Base-by-base conservation (phyloP, 116 monocot species). In the Phalaenopsis hybrid region DNA sequence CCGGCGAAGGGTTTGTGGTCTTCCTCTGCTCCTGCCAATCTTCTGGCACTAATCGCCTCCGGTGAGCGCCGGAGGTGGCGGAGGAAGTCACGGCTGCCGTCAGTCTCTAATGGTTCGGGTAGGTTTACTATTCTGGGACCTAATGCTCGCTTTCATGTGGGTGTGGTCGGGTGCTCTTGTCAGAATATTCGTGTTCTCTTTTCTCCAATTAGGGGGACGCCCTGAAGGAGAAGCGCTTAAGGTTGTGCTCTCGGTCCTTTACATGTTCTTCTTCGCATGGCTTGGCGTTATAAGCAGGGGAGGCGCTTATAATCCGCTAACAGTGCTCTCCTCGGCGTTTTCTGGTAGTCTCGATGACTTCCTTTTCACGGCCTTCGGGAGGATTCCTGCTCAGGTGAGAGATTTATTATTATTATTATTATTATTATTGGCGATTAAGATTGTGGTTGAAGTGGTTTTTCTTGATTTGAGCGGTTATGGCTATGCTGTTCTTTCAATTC, bases 201-300 rank as follows among this genome's bases (percentile, higher is more conserved):
- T 44, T 41, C 81, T 93, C 18, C 87, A 68, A 50, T 69, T 84
- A 8, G 83, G 80, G 31, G 83, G 57, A 41, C 78, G 83, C 6
- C 78, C 81, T 49, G 84, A 84, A 34, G 90, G 59, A 20, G 92
- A 92, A 50, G 61, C 78, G 52, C 82, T 90, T 61, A 90, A 86
- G 82, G 49, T 81, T 49, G 80, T 84, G 9, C 80, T 91, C 81
- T 80, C 87, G 21, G 79, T 97, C 28, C 18, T 77, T 28, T 88
- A 85, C 81, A 93, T 97, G 93, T 97, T 91, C 88, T 69, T 97
- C 78, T 97, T 97, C 76, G 94, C 37, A 37, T 89, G 91, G 92
- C 84, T 94, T 18, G 89, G 84, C 44, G 69, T 55, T 1, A 10
- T 84, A 61, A 88, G 89, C 51, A 44, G 83, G 2, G 97, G 97